A percentile compares a stretch with the other conserved stretches of the same genome.
Conservation (phyloP, 2,329 filamentous ascomycete species). For the Elsinoe arachidis region DNA sequence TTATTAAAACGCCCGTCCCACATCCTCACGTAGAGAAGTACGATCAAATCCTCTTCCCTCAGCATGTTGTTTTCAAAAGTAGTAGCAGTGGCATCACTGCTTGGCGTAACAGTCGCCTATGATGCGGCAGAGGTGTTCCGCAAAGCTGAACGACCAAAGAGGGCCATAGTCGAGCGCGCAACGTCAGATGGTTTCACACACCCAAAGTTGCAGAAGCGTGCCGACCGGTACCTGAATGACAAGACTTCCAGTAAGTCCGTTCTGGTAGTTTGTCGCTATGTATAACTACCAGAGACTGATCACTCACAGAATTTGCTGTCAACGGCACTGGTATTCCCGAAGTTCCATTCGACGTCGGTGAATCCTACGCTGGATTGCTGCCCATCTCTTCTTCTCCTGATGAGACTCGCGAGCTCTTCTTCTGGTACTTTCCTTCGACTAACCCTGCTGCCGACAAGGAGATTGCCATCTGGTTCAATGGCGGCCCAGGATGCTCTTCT, state of each 20-base stretch:
- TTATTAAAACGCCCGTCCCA: background rate
- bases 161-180: constrained; percentile 13
- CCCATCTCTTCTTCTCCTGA: constrained; percentile 44
- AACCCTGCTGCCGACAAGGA: constrained; percentile 41
- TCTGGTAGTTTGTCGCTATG: background rate
- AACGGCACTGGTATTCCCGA: constrained; percentile 26
- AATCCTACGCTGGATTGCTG: constrained; percentile 34
- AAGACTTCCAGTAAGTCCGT: constrained; percentile 14
- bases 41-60: background rate
- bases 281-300: background rate
- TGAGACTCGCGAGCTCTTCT: constrained; percentile 41
- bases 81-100: constrained; percentile 8
- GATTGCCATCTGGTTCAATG: constrained; percentile 40
- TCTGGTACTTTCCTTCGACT: constrained; percentile 48
- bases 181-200: constrained; percentile 14
- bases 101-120: constrained; percentile 12
- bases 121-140: constrained; percentile 11
- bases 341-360: constrained; percentile 29
- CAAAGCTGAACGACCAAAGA: constrained; percentile 11
- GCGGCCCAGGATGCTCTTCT: constrained; percentile 33
- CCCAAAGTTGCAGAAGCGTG: constrained; percentile 16
- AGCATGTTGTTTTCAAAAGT: constrained; percentile 8
- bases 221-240: constrained; percentile 15
- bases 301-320: constrained; percentile 20
- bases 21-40: background rate